Evolutionary conservation across 768 basidiomycete species (phyloP).

Genomic region (Polyporus arcularius): DNA sequence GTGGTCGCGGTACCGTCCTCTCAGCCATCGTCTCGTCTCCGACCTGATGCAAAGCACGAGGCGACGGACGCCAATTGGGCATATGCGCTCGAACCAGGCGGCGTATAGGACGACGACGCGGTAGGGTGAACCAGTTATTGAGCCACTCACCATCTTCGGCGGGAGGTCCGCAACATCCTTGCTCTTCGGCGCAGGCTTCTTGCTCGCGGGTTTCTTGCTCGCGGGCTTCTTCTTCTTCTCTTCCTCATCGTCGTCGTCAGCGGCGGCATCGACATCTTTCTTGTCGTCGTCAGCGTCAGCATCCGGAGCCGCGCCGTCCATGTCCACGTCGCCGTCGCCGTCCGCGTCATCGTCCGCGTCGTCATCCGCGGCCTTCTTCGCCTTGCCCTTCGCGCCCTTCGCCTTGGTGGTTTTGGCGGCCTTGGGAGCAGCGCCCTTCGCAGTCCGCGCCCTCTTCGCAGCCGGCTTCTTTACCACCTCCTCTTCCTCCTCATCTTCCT

Average conservation of each 20-base stretch:
- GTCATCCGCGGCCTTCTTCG: slow-evolving; percentile 17
- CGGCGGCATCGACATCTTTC: slow-evolving; percentile 17
- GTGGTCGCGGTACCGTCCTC: too few species aligned
- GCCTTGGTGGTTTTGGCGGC: neutral
- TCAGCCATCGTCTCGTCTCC: too few species aligned
- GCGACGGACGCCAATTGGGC: too few species aligned
- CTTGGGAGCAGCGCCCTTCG: slow-evolving; percentile 14
- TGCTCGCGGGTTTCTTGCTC: slow-evolving; percentile 7
- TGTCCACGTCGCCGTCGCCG: slow-evolving; percentile 23
- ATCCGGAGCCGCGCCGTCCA: slow-evolving; percentile 24
- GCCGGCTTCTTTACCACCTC: slow-evolving; percentile 7
- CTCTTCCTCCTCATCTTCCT: neutral
- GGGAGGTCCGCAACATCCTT: slow-evolving; percentile 26
- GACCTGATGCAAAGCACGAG: too few species aligned
- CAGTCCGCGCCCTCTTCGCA: slow-evolving; percentile 12
- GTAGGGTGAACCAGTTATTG: neutral
- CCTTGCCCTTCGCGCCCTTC: slow-evolving; percentile 2
- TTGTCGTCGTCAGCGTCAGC: slow-evolving; percentile 19
- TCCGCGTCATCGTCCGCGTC: slow-evolving; percentile 20
- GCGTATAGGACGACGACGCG: too few species aligned
- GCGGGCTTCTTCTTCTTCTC: slow-evolving; percentile 6
- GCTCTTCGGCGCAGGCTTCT: slow-evolving; percentile 1
- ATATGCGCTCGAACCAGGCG: too few species aligned
- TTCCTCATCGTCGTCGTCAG: slow-evolving; percentile 27
- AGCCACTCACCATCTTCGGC: slow-evolving; percentile 46